Conservation (phyloP, 2,329 filamentous ascomycete genomes). For the Erysiphe neolycopersici region DNA sequence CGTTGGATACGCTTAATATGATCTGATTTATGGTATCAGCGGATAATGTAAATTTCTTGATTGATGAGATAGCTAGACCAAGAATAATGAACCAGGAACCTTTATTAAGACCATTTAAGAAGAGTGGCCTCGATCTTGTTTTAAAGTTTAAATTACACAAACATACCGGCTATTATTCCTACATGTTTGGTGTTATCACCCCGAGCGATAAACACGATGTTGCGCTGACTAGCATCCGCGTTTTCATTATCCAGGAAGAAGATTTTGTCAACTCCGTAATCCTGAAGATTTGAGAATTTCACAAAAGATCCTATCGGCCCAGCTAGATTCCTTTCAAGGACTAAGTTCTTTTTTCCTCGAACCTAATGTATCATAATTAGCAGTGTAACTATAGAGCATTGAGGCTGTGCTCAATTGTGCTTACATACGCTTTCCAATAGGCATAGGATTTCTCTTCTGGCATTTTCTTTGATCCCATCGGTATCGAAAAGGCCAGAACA, state of each 20-base stretch:
- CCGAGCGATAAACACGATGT: constrained; percentile 78
- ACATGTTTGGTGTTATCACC: constrained; percentile 72
- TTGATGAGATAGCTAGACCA: not conserved
- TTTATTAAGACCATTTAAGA: too few species aligned
- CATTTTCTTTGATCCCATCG: constrained; percentile 52
- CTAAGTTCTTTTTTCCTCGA: constrained; percentile 93
- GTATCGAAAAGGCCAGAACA: constrained; percentile 36
- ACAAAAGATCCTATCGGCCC: constrained; percentile 76
- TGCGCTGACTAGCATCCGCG: constrained; percentile 78
- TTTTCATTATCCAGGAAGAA: constrained; percentile 94
- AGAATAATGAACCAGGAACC: too few species aligned
- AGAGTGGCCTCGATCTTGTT: too few species aligned
- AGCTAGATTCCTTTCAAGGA: constrained; percentile 73
- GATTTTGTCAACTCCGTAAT: constrained; percentile 93
- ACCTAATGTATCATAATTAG: constrained; percentile 32
- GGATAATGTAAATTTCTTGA: not conserved
- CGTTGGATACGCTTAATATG: constrained; percentile 77
- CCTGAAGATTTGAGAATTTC: constrained; percentile 83
- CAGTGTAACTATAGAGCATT: constrained; percentile 1
- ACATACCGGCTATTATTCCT: constrained; percentile 60
- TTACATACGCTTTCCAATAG: constrained; percentile 86
- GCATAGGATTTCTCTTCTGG: constrained; percentile 67
- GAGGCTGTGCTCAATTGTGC: not conserved
- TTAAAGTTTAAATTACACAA: not conserved
- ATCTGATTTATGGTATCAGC: constrained; percentile 23